Percentiles rank a stretch among this genome's conserved stretches.
These are phyloP conservation scores for Cardiospermum halicacabum DNA, from an alignment of 345 rosid species.

Conservation along the genomic window DNA sequence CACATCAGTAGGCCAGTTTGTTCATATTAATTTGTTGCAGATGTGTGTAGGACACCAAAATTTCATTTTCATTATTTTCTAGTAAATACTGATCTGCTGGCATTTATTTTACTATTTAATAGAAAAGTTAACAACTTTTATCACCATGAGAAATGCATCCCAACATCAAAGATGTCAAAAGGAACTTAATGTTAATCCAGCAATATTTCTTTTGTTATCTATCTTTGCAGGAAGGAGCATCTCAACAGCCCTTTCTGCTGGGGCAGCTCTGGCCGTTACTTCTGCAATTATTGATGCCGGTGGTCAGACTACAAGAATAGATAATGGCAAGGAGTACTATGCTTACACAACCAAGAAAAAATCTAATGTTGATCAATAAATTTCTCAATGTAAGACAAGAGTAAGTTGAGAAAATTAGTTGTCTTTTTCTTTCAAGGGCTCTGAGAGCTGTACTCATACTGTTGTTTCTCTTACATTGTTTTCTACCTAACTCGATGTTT, in stretches of 20 bases:
- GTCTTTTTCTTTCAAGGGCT: slow-evolving; percentile 18
- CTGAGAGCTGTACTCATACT: slow-evolving; percentile 37
- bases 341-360: slow-evolving; percentile 89
- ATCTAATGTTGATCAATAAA: slow-evolving; percentile 48
- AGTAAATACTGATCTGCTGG: no score
- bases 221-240: slow-evolving; percentile 70
- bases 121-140: neutral
- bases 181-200: neutral
- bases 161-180: neutral
- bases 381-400: slow-evolving; percentile 9
- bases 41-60: no score
- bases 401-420: slow-evolving; percentile 8
- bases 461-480: slow-evolving; percentile 19
- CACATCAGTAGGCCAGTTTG: no score
- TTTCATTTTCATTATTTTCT: no score
- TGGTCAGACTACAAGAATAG: slow-evolving; percentile 88
- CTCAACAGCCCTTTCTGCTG: slow-evolving; percentile 77
- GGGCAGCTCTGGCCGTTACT: slow-evolving; percentile 81
- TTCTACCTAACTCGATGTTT: slow-evolving; percentile 10
- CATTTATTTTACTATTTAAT: neutral
- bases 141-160: neutral
- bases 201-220: neutral
- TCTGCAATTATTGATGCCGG: slow-evolving; percentile 80
- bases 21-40: no score
- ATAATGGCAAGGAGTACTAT: slow-evolving; percentile 85